phyloP scores from a whole-genome alignment of 2,329 filamentous ascomycete genomes.

The Stemphylium vesicarium region DNA sequence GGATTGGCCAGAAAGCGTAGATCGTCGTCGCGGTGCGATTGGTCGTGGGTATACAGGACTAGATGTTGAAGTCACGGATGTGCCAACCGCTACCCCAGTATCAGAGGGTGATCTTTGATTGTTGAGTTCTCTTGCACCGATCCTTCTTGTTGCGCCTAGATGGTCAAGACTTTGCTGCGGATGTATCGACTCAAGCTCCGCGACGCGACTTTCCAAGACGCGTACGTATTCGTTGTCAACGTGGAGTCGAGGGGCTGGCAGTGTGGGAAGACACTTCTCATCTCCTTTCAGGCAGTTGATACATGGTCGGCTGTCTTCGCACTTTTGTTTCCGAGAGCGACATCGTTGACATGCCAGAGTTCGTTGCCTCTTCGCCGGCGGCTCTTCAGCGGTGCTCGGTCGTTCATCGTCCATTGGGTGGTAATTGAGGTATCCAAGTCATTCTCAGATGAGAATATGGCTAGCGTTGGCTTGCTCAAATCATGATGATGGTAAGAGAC shows the following conservation, averaged over 20 bases:
- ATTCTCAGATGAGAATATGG: too few species aligned
- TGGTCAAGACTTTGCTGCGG: conserved; percentile 24
- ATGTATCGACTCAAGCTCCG: conserved; percentile 24
- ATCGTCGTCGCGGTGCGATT: neutral
- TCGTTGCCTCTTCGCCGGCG: conserved; percentile 20
- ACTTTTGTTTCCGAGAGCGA: conserved; percentile 32
- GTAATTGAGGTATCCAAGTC: too few species aligned
- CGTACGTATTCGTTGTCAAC: conserved; percentile 28
- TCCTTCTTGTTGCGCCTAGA: neutral
- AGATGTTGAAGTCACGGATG: neutral
- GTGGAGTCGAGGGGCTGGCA: conserved; percentile 15
- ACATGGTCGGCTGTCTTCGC: conserved; percentile 29
- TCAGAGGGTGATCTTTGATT: neutral
- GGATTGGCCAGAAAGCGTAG: conserved; percentile 10
- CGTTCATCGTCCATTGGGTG: conserved; percentile 14
- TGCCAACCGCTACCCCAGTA: neutral
- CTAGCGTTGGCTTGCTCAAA: too few species aligned
- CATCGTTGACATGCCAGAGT: conserved; percentile 63
- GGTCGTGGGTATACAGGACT: neutral
- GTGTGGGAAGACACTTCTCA: conserved; percentile 62
- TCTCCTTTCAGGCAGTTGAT: conserved; percentile 79
- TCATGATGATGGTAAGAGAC: too few species aligned
- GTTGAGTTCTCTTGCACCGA: neutral
- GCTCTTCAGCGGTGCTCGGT: conserved; percentile 9
- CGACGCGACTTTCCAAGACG: conserved; percentile 23